These are phyloP conservation scores for Pichia ethanolica DNA, from an alignment of 805 yeast genomes.

Conservation along the genomic window DNA sequence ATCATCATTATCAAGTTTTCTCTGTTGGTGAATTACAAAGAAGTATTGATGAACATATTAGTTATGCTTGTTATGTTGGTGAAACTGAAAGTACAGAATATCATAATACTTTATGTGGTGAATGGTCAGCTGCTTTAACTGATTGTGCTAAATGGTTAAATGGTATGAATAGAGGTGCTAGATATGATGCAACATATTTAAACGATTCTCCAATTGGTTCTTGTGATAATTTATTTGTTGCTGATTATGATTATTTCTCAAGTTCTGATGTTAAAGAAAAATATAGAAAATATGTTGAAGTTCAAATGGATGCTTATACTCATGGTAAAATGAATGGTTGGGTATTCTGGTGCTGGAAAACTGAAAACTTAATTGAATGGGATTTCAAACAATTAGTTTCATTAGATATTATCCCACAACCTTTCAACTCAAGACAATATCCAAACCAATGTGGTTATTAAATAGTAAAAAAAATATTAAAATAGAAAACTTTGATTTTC, in stretches of 20 bases:
- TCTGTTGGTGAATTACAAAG: conserved; percentile 52
- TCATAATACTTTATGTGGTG: conserved; percentile 78
- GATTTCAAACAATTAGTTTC: conserved; percentile 57
- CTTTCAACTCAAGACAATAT: conserved; percentile 36
- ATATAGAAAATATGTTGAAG: conserved; percentile 72
- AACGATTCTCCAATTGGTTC: conserved; percentile 43
- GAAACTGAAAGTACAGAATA: conserved; percentile 38
- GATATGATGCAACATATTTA: conserved; percentile 59
- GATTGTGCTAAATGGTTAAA: conserved; percentile 88
- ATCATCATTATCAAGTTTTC: conserved; percentile 88
- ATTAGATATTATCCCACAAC: conserved; percentile 71
- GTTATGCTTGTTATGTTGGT: conserved; percentile 43
- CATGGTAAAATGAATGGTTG: conserved; percentile 61
- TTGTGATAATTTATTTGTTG: conserved; percentile 48
- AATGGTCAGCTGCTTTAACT: conserved; percentile 87
- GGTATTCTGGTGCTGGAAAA: conserved; percentile 93
- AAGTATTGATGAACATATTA: conserved; percentile 54
- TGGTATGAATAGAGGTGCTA: conserved; percentile 77
- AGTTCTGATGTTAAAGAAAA: conserved; percentile 40
- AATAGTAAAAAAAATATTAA: background rate
- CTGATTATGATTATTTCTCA: conserved; percentile 45
- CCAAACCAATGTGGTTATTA: conserved; percentile 27
- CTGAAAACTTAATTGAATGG: conserved; percentile 82
- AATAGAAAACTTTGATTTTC: too few species aligned
- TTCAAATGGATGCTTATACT: conserved; percentile 75